Conservation (phyloP, 768 basidiomycete species). For the Lyophyllum semitale region DNA sequence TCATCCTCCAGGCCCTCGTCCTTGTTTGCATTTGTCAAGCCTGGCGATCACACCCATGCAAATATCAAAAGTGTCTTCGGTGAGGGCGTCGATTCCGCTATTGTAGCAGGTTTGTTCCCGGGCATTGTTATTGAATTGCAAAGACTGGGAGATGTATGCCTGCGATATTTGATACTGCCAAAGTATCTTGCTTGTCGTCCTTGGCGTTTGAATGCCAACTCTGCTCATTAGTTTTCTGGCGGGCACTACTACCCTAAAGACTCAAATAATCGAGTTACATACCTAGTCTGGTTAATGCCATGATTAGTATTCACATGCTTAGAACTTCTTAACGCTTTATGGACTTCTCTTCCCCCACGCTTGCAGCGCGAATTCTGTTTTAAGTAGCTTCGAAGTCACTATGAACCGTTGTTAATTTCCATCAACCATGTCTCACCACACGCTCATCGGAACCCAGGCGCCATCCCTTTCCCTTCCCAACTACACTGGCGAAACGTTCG, state of each 20-base stretch:
- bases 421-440: conserved; percentile 42
- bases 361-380: neutral
- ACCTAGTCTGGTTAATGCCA: neutral
- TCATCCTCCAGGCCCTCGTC: too few species aligned
- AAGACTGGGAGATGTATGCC: neutral
- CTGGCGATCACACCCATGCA: too few species aligned
- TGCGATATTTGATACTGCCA: neutral
- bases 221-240: too few species aligned
- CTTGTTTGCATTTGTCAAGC: too few species aligned
- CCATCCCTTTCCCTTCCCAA: conserved; percentile 68
- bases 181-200: neutral
- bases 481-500: conserved; percentile 61
- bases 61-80: too few species aligned
- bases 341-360: conserved; percentile 1
- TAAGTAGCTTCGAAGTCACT: neutral
- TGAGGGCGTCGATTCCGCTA: too few species aligned
- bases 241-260: too few species aligned
- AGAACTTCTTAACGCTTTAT: conserved; percentile 2
- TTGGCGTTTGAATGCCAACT: neutral
- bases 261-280: too few species aligned
- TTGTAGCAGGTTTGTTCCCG: too few species aligned
- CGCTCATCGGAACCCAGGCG: conserved; percentile 63
- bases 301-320: neutral
- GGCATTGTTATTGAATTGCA: too few species aligned
- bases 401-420: neutral